phyloP scores from a whole-genome alignment of 2,329 filamentous ascomycete species.

The Amphichorda felina region DNA sequence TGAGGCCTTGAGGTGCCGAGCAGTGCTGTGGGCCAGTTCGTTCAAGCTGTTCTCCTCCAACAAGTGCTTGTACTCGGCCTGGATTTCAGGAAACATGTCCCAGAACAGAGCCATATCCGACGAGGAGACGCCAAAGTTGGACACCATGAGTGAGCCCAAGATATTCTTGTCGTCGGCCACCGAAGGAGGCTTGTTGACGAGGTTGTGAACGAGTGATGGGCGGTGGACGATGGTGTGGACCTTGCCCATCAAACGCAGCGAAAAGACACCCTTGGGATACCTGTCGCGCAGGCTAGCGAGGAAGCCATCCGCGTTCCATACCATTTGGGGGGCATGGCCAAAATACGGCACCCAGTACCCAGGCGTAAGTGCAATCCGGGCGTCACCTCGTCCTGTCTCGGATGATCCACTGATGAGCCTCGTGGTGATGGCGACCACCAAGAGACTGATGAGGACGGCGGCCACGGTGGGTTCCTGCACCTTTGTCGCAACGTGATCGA shows the following conservation, averaged over 20 bases:
- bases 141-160: conserved; percentile 13
- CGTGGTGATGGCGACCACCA: conserved; percentile 14
- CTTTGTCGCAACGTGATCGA: too few relatives aligned
- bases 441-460: conserved; percentile 10
- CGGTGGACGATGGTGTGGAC: conserved; percentile 20
- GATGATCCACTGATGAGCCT: conserved; percentile 6
- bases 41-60: conserved; percentile 12
- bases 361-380: conserved; percentile 7
- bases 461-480: conserved; percentile 11
- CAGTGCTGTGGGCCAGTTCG: conserved; percentile 8
- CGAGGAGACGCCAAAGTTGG: conserved; percentile 19
- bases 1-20: conserved; percentile 13
- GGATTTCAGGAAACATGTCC: conserved; percentile 13
- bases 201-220: conserved; percentile 13
- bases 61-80: conserved; percentile 13
- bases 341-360: conserved; percentile 23
- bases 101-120: conserved; percentile 15
- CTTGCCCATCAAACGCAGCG: conserved; percentile 18
- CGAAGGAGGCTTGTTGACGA: conserved; percentile 16
- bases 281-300: conserved; percentile 16
- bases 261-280: conserved; percentile 22
- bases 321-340: conserved; percentile 21
- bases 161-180: conserved; percentile 14
- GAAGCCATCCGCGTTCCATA: conserved; percentile 12
- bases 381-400: conserved; percentile 3